A percentile compares a stretch with the other conserved stretches of the same genome.
Conservation (phyloP, 306 rosid genomes). For the Begonia masoniana region DNA sequence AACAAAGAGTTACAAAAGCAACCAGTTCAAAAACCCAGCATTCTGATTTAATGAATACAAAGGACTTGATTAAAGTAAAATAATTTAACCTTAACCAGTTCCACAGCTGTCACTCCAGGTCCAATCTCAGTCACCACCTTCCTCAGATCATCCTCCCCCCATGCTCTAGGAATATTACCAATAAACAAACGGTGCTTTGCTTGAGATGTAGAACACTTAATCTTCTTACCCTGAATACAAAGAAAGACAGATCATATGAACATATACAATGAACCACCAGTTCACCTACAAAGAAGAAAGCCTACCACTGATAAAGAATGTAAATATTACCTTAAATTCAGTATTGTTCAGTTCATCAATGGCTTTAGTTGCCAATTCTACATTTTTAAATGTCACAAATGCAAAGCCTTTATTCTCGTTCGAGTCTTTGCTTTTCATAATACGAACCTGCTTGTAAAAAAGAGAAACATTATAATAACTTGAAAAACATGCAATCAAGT, state of each 20-base stretch:
- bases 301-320: neutral
- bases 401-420: conserved; percentile 71
- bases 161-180: conserved; percentile 88
- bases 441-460: conserved; percentile 49
- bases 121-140: conserved; percentile 63
- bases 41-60: conserved; percentile 8
- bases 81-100: conserved; percentile 75
- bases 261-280: neutral
- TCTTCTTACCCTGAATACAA: conserved; percentile 52
- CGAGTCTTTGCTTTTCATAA: conserved; percentile 79
- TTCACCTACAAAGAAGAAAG: conserved; percentile 3
- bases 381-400: conserved; percentile 74
- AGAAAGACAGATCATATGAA: conserved; percentile 2
- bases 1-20: conserved; percentile 10
- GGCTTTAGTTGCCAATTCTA: conserved; percentile 79
- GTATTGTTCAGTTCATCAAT: conserved; percentile 64
- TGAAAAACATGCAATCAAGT: conserved; percentile 10
- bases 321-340: conserved; percentile 56
- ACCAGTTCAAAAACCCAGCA: no score
- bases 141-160: conserved; percentile 77
- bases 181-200: conserved; percentile 93
- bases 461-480: conserved; percentile 10
- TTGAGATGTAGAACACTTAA: conserved; percentile 86
- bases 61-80: conserved; percentile 5
- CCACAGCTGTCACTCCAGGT: conserved; percentile 80